phyloP scores from a whole-genome alignment of 345 rosid species.

The Syzygium jambos region DNA sequence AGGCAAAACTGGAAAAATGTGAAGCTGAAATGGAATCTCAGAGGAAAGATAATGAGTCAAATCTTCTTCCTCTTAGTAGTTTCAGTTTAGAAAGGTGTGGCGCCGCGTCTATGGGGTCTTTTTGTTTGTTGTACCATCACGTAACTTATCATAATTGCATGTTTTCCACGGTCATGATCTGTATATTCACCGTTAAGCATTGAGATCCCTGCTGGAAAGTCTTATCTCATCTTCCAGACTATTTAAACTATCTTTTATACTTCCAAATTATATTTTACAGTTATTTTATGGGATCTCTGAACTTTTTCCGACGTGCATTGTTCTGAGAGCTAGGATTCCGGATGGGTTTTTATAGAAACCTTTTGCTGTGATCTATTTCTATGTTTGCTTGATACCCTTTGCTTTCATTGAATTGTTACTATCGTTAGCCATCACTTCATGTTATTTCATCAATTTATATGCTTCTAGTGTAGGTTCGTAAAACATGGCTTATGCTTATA shows the following conservation, averaged over 20 bases:
- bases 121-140: not conserved
- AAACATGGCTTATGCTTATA: not conserved
- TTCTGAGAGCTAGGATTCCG: not conserved
- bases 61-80: conserved; percentile 61
- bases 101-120: not conserved
- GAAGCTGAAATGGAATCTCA: conserved; percentile 72
- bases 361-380: not conserved
- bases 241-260: not conserved
- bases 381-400: not conserved
- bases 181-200: not conserved
- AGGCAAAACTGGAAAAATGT: conserved; percentile 57
- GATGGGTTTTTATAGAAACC: not conserved
- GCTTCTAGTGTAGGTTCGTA: not conserved
- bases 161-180: not conserved
- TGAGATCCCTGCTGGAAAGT: not conserved
- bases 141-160: not conserved
- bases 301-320: not conserved
- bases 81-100: conserved; percentile 47
- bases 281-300: not conserved
- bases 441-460: not conserved
- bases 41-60: conserved; percentile 62
- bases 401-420: not conserved
- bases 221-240: not conserved
- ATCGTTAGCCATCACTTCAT: not conserved
- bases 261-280: not conserved